Percentiles rank a stretch among this genome's conserved stretches.
These are phyloP conservation scores for Cephaloascus fragrans DNA, from an alignment of 805 yeast genomes.

Conservation along the genomic window DNA sequence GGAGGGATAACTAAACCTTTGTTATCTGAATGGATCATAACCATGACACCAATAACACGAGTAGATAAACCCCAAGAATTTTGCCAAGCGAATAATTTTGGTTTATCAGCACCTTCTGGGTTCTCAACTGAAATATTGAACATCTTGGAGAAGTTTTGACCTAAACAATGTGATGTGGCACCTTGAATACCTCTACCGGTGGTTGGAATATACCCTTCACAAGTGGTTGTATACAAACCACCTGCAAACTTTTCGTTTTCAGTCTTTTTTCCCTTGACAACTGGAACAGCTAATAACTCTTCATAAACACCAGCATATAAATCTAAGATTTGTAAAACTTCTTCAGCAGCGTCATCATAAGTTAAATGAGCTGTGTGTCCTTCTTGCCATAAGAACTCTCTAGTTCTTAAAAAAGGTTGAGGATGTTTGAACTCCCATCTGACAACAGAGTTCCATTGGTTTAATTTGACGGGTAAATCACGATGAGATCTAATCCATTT, in stretches of 20 bases:
- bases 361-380: conserved; percentile 98
- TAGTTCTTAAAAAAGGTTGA: conserved; percentile 96
- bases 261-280: conserved; percentile 88
- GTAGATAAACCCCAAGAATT: conserved; percentile 99
- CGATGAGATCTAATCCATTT: conserved; percentile 99
- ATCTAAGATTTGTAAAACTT: conserved; percentile 80
- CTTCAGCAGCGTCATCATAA: conserved; percentile 67
- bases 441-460: conserved; percentile 99
- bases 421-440: conserved; percentile 99
- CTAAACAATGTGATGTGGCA: conserved; percentile 96
- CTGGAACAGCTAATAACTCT: conserved; percentile 95
- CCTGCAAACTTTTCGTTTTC: conserved; percentile 99
- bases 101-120: conserved; percentile 84
- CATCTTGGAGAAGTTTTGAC: conserved; percentile 98
- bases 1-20: conserved; percentile 98
- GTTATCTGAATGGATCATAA: conserved; percentile 97
- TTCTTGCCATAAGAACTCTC: conserved; percentile 99
- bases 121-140: conserved; percentile 91
- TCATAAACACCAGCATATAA: conserved; percentile 78
- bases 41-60: conserved; percentile 98
- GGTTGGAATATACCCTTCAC: conserved; percentile 94
- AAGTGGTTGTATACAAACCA: conserved; percentile 90
- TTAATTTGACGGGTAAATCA: conserved; percentile 90
- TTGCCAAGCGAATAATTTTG: conserved; percentile 84
- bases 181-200: conserved; percentile 99